A percentile compares a stretch with the other conserved stretches of the same genome.
phyloP scores from a whole-genome alignment of 345 rosid genomes.

The Gossypium australe region DNA sequence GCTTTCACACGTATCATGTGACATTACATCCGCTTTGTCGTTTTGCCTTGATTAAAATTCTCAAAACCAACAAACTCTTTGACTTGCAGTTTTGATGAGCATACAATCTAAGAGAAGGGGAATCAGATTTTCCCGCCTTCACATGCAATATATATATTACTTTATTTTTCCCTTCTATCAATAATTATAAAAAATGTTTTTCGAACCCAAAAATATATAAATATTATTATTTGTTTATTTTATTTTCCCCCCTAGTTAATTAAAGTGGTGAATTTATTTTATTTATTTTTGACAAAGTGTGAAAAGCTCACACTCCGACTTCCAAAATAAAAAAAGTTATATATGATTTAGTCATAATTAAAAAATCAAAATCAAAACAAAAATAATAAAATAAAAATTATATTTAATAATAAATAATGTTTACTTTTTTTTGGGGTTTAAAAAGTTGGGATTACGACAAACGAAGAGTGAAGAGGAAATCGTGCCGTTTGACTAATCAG shows the following conservation, averaged over 20 bases:
- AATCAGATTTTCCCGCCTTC: conserved; percentile 38
- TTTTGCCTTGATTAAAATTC: conserved; percentile 25
- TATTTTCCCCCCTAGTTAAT: background rate
- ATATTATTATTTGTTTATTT: background rate
- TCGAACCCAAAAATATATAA: too few relatives aligned
- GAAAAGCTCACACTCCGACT: background rate
- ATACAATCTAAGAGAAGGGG: background rate
- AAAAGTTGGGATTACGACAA: conserved; percentile 18
- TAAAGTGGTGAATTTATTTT: background rate
- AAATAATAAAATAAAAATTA: background rate
- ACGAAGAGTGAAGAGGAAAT: conserved; percentile 19
- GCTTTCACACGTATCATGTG: conserved; percentile 23
- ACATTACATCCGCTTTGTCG: conserved; percentile 24
- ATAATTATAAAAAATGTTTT: background rate
- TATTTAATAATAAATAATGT: background rate
- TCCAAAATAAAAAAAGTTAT: background rate
- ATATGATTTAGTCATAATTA: background rate
- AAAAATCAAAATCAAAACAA: background rate
- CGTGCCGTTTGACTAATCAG: conserved; percentile 32
- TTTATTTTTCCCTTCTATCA: background rate
- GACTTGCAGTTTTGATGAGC: conserved; percentile 38
- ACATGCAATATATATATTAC: conserved; percentile 27
- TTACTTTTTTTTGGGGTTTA: background rate
- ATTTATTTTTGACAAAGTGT: background rate
- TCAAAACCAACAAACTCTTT: conserved; percentile 52